Conservation (phyloP, 2,329 filamentous ascomycete species). For the Penicillium sp. region DNA sequence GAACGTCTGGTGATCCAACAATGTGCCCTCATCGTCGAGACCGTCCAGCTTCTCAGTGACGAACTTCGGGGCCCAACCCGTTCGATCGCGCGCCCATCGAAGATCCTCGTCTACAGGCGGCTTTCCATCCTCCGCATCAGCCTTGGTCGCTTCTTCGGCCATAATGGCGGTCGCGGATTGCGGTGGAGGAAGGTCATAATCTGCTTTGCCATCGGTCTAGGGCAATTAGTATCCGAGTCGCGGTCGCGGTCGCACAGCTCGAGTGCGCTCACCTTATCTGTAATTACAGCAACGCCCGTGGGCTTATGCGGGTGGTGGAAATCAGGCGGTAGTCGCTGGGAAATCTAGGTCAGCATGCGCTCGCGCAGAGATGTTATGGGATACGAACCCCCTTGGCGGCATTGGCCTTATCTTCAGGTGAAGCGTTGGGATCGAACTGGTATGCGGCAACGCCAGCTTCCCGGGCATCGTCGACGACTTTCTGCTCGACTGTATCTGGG, state of each 20-base stretch:
- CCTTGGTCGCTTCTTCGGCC: slow-evolving; percentile 58
- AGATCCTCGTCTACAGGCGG: slow-evolving; percentile 57
- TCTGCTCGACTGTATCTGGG: slow-evolving; percentile 70
- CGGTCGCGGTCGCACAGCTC: neutral
- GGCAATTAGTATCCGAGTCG: slow-evolving; percentile 1
- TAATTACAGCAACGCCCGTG: slow-evolving; percentile 59
- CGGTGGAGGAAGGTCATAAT: slow-evolving; percentile 77
- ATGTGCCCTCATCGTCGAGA: slow-evolving; percentile 58
- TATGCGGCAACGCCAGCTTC: slow-evolving; percentile 79
- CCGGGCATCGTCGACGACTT: slow-evolving; percentile 74
- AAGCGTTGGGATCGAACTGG: slow-evolving; percentile 84
- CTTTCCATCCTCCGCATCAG: slow-evolving; percentile 48
- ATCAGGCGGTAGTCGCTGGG: slow-evolving; percentile 63
- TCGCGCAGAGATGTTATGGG: neutral
- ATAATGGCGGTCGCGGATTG: slow-evolving; percentile 56
- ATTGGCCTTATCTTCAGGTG: slow-evolving; percentile 78
- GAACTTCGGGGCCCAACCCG: slow-evolving; percentile 88
- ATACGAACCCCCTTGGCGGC: slow-evolving; percentile 72
- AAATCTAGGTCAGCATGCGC: slow-evolving; percentile 16
- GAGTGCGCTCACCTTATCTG: slow-evolving; percentile 63
- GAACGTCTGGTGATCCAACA: slow-evolving; percentile 86
- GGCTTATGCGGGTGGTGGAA: slow-evolving; percentile 57
- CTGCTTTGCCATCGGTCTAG: slow-evolving; percentile 66
- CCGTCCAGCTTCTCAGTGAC: slow-evolving; percentile 60
- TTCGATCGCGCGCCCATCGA: slow-evolving; percentile 59